Evolutionary conservation across 208 protist genomes (phyloP), one percentile per base, ranked within the genome.

Genomic region (Leishmania mexicana): DNA sequence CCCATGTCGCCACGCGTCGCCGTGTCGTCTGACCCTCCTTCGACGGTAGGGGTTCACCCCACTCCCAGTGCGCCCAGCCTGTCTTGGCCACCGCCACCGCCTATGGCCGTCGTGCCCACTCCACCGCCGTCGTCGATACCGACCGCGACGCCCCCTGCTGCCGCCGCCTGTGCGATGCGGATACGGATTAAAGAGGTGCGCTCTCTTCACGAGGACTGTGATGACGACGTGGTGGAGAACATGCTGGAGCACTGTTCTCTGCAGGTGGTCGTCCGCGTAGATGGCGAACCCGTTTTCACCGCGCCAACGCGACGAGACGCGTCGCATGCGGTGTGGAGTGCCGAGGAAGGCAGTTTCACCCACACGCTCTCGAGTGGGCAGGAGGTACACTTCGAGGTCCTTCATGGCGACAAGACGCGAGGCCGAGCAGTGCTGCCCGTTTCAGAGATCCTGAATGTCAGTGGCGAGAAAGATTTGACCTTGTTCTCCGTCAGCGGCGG

Each of bases 231-330:
- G 57, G 88, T 95, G 67, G 87, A 91, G 57, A 87, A 78, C 5
- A 45, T 95, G 35, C 60, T 81, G 2, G 80, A 82, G 35, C 62
- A 81, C 31, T 89, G 85, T 57, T 75, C 85, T 47, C 88, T 90
- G 54, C 88, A 84, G n/a, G 92, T 97, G 67, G 58, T 81, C 49
- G 88, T 95, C 10, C 89, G 81, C 82, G 70, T 94, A 11, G 91
- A 84, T 3, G 87, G 84, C 28, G 47, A 86, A 42, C 75, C 80
- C 28, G 79, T 90, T 4, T 90, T 91, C 49, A 89, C 88, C 13
- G 71, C 87, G 28, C 87, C 92, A 65, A 73, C 81, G 72, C 71
- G 85, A 53, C 65, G 51, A 35, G 83, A 84, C 45, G 62, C 84
- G 31, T 58, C 84, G 21, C 85, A 87, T 54, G 86, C 91, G 10